phyloP scores from a whole-genome alignment of 2,329 filamentous ascomycete genomes.

The Pleoardoris graminearum region DNA sequence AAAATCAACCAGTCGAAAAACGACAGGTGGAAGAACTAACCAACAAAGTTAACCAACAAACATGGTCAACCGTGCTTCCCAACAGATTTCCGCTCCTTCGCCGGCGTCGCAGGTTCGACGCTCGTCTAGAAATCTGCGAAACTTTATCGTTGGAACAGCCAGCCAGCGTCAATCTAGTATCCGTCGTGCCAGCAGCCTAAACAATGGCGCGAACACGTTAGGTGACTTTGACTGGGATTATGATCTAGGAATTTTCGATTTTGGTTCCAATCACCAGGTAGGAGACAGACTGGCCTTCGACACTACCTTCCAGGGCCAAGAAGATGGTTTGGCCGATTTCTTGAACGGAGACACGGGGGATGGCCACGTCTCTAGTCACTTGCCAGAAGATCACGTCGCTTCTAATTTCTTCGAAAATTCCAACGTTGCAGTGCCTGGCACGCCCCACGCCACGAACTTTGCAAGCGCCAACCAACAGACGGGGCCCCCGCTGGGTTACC shows the following conservation, averaged over 20 bases:
- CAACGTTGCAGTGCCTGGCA: constrained; percentile 9
- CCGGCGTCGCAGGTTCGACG: constrained; percentile 17
- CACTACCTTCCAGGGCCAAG: not conserved
- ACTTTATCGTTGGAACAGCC: not conserved
- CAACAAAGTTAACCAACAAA: not conserved
- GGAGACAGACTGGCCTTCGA: not conserved
- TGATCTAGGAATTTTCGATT: not conserved
- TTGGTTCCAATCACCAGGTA: not conserved
- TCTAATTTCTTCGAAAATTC: constrained; percentile 6
- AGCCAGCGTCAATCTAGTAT: not conserved
- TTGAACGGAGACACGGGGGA: not conserved
- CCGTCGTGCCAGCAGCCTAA: constrained; percentile 4
- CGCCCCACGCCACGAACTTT: not conserved
- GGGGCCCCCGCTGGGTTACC: not conserved
- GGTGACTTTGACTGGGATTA: not conserved
- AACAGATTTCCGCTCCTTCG: constrained; percentile 7
- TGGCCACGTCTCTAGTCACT: not conserved
- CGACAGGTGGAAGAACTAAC: not conserved
- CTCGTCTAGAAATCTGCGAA: constrained; percentile 8
- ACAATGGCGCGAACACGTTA: not conserved
- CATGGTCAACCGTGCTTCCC: constrained; percentile 11
- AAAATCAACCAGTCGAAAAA: not conserved
- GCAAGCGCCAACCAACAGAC: not conserved
- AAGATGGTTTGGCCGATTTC: not conserved
- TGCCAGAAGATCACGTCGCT: not conserved